Evolutionary conservation across 1,284 basidiomycete genomes (phyloP), one percentile per base, ranked within the genome.

Genomic region (Mycosarcoma maydis): DNA sequence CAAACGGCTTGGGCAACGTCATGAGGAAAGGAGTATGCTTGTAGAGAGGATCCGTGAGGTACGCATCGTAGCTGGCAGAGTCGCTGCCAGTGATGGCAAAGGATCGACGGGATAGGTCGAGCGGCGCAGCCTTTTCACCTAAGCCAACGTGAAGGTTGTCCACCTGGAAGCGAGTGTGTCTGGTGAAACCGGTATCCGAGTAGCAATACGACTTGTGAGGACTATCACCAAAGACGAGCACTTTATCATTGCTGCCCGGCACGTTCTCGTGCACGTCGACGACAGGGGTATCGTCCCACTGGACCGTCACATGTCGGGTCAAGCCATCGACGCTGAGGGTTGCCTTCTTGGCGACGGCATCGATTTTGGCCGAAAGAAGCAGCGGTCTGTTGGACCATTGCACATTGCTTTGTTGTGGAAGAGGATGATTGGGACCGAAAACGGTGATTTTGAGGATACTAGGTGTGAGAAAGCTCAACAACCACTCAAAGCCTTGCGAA

Each of bases 1-100:
- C 48, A 13, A 68, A 51, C 2, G 77, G 74, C 39, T 70, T 74
- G 19, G 76, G 69, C 10, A 81, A 42, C 17, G 80, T 81, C 55
- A 84, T 78, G 36, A 84, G 74, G 73, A 82, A 84, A 0, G 83
- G 83, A 0, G 83, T 83, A 58, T 84, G 83, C 72, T 84, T 84
- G 80, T 84, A 84, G 42, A 84, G 77, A 45, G 84, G 83, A 56
- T 84, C 83, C 16, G 81, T 75, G 30, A 77, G 68, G 58, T 80
- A 84, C 1, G 83, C 76, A 57, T 84, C 83, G 73, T 84, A 84
- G 32, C 76, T 74, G 1, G 83, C 83, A 7, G 83, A 78, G 50
- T 84, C 83, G 2, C 80, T 80, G 5, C 81, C 82, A 29, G 75
- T 71, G 32, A 83, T 67, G 41, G 70, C 55, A 67, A 84, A 83